Evolutionary conservation across 1,139 yeast genomes (phyloP).

Genomic region (Suhomyces maxii): DNA sequence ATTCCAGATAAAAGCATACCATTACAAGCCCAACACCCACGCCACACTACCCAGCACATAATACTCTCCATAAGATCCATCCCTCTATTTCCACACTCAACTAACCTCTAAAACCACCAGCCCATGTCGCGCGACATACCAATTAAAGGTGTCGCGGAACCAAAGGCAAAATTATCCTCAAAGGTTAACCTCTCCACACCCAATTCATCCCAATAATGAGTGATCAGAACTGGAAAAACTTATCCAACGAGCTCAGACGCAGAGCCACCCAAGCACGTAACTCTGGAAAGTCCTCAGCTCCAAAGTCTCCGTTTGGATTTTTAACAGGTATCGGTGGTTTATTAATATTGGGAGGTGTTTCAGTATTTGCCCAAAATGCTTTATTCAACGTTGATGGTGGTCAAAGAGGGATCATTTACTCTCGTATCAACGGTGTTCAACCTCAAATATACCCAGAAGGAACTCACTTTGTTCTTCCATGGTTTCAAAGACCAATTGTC

Average conservation of each 20-base stretch:
- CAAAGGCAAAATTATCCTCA: neutral
- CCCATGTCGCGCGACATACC: too few relatives aligned
- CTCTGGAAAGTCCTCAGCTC: constrained; percentile 41
- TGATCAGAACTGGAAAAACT: constrained; percentile 65
- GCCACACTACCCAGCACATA: too few relatives aligned
- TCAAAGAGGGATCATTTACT: constrained; percentile 93
- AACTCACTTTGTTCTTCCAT: constrained; percentile 90
- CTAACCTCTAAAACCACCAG: too few relatives aligned
- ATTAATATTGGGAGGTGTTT: constrained; percentile 69
- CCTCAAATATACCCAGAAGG: constrained; percentile 90
- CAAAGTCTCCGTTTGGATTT: constrained; percentile 55
- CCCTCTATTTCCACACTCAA: too few relatives aligned
- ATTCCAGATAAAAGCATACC: too few relatives aligned
- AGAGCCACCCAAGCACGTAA: constrained; percentile 56
- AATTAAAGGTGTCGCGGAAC: neutral
- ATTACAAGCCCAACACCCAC: too few relatives aligned
- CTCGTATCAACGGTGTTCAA: constrained; percentile 83
- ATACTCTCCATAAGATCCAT: too few relatives aligned
- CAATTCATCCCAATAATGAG: constrained; percentile 26
- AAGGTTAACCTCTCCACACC: neutral
- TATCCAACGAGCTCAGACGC: constrained; percentile 65
- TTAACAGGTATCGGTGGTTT: constrained; percentile 83
- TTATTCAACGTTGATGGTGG: constrained; percentile 98
- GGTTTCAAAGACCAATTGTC: constrained; percentile 91
- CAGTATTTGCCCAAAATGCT: constrained; percentile 67